Percentiles rank a stretch among this genome's conserved stretches.
These are phyloP conservation scores for Ceratobasidium sp. DNA, from an alignment of 1,284 basidiomycete species.

Conservation along the genomic window DNA sequence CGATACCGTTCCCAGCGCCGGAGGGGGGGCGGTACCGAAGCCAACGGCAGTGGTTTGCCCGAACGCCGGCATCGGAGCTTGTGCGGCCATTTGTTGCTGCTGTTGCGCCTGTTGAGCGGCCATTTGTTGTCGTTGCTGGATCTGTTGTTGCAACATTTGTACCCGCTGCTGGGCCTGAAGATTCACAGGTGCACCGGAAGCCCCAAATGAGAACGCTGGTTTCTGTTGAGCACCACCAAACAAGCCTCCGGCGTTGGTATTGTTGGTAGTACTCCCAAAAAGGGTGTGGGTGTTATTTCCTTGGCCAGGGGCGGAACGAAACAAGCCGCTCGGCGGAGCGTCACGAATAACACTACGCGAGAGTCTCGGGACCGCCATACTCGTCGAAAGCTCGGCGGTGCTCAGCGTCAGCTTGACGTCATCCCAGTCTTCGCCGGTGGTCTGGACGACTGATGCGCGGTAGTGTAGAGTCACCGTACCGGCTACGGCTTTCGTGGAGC, in stretches of 20 bases:
- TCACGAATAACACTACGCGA: constrained; percentile 18
- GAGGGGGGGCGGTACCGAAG: background rate
- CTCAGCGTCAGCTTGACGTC: constrained; percentile 66
- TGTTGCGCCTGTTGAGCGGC: constrained; percentile 29
- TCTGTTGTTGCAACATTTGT: constrained; percentile 9
- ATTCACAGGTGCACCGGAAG: background rate
- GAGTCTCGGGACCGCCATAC: constrained; percentile 50
- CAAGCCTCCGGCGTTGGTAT: too few species aligned
- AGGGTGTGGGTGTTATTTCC: too few species aligned
- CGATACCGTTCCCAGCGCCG: background rate
- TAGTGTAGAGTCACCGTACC: constrained; percentile 66
- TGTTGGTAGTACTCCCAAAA: too few species aligned
- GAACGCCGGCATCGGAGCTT: background rate
- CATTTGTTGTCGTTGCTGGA: constrained; percentile 29
- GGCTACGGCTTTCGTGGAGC: constrained; percentile 60
- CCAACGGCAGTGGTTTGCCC: background rate
- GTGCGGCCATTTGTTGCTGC: background rate
- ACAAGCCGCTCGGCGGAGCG: background rate
- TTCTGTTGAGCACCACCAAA: background rate
- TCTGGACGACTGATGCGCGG: constrained; percentile 67
- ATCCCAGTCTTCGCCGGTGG: constrained; percentile 73
- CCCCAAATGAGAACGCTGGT: background rate
- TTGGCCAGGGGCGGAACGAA: too few species aligned
- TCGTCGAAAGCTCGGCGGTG: constrained; percentile 57
- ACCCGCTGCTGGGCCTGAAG: background rate